Percentiles rank a stretch among this genome's conserved stretches.
These are phyloP conservation scores for Mimosa pudica DNA, from an alignment of 306 rosid species.

Conservation along the genomic window DNA sequence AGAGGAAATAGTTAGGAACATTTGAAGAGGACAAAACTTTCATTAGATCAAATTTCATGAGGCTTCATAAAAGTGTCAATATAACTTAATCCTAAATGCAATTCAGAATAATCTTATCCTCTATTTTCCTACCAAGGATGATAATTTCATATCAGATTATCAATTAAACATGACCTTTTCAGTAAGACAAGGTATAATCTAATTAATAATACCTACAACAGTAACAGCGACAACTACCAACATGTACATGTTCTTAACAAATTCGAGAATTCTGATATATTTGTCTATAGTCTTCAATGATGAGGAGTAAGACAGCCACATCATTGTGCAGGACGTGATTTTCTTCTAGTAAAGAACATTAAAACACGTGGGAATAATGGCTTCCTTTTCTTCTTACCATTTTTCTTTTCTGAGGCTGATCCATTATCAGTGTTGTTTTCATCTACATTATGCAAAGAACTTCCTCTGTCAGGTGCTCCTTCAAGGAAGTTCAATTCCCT, in stretches of 20 bases:
- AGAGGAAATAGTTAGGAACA: background rate
- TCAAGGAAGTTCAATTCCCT: constrained; percentile 44
- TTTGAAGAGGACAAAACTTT: constrained; percentile 7
- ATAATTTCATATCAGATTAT: constrained; percentile 33
- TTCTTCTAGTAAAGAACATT: constrained; percentile 86
- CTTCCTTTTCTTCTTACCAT: constrained; percentile 77
- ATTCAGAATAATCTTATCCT: constrained; percentile 39
- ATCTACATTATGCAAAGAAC: constrained; percentile 31
- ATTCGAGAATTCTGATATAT: background rate
- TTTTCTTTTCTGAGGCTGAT: constrained; percentile 54
- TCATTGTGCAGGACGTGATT: constrained; percentile 26
- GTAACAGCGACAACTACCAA: constrained; percentile 50
- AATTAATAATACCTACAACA: constrained; percentile 49
- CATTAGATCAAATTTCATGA: constrained; percentile 42
- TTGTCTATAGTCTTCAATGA: background rate
- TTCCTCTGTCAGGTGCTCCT: constrained; percentile 20
- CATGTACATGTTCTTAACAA: constrained; percentile 39
- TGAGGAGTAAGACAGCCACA: constrained; percentile 27
- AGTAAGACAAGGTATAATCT: constrained; percentile 33
- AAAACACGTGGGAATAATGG: constrained; percentile 79
- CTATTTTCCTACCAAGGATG: constrained; percentile 42
- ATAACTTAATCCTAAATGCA: constrained; percentile 45
- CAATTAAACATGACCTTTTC: constrained; percentile 33
- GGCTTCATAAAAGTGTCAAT: constrained; percentile 43
- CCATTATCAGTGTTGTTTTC: constrained; percentile 39